Evolutionary conservation across 129 eudicot species (phyloP).

Genomic region (Ambrosia artemisiifolia): DNA sequence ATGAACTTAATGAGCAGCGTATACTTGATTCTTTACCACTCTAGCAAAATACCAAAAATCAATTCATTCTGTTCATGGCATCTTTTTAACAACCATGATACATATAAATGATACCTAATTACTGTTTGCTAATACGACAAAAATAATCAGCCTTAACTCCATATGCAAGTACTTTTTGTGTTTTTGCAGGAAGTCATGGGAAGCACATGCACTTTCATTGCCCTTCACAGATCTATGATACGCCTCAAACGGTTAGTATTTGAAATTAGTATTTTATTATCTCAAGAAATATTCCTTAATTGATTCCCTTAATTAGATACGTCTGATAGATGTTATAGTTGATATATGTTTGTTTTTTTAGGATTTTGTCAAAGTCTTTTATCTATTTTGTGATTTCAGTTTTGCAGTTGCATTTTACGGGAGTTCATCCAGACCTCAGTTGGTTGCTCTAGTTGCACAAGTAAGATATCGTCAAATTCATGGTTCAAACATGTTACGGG

Average conservation of each 20-base stretch:
- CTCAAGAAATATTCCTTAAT: background rate
- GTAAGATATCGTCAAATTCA: conserved; percentile 39
- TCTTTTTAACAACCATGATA: background rate
- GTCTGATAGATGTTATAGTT: background rate
- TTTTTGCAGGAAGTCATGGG: conserved; percentile 77
- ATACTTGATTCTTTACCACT: background rate
- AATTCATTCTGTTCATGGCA: background rate
- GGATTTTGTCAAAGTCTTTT: conserved; percentile 6
- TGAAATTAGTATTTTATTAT: background rate
- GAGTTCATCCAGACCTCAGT: conserved; percentile 68
- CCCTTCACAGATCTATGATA: conserved; percentile 92
- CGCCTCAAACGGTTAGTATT: conserved; percentile 72
- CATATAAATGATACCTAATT: background rate
- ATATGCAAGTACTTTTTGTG: background rate
- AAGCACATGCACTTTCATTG: conserved; percentile 79
- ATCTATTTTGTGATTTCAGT: conserved; percentile 35
- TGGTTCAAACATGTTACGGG: background rate
- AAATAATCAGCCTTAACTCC: background rate
- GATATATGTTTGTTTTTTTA: background rate
- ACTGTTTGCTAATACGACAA: background rate
- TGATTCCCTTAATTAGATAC: conserved; percentile 1
- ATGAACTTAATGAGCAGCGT: background rate
- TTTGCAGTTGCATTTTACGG: conserved; percentile 96
- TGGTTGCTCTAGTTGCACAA: conserved; percentile 92
- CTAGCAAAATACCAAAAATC: no score